phyloP scores from a whole-genome alignment of 1,284 basidiomycete genomes.

The Vanrija pseudolonga region DNA sequence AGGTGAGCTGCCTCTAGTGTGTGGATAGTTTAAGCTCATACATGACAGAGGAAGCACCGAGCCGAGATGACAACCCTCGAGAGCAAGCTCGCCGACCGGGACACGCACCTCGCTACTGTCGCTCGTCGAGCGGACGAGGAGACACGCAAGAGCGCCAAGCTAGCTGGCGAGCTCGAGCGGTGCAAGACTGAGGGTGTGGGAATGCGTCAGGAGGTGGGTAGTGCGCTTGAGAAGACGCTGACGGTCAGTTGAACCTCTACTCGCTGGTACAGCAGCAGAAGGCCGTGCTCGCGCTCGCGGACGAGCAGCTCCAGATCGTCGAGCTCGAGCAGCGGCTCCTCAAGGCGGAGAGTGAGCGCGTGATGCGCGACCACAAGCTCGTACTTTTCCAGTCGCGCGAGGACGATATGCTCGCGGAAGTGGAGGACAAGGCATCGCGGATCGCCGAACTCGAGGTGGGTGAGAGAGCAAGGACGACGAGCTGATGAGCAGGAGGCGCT shows the following conservation, averaged over 20 bases:
- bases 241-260: constrained; percentile 30
- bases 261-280: constrained; percentile 35
- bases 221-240: not conserved
- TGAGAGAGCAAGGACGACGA: not conserved
- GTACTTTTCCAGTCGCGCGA: constrained; percentile 33
- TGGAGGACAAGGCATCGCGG: constrained; percentile 27
- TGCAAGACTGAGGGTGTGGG: constrained; percentile 24
- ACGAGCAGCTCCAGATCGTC: constrained; percentile 35
- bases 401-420: constrained; percentile 25
- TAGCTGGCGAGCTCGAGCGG: constrained; percentile 20
- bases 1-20: constrained; percentile 18
- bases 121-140: not conserved
- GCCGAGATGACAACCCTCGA: constrained; percentile 12
- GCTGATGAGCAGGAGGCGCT: constrained; percentile 18
- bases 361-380: constrained; percentile 42
- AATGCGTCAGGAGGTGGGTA: constrained; percentile 39
- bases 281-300: constrained; percentile 33
- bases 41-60: constrained; percentile 18
- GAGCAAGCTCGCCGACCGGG: not conserved
- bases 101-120: not conserved
- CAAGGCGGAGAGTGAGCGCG: constrained; percentile 27
- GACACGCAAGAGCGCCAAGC: not conserved
- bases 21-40: not conserved
- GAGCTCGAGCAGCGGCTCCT: constrained; percentile 36
- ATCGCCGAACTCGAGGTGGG: constrained; percentile 31